Evolutionary conservation across 163 green algal genomes (phyloP).

Genomic region (Chlorella variabilis): DNA sequence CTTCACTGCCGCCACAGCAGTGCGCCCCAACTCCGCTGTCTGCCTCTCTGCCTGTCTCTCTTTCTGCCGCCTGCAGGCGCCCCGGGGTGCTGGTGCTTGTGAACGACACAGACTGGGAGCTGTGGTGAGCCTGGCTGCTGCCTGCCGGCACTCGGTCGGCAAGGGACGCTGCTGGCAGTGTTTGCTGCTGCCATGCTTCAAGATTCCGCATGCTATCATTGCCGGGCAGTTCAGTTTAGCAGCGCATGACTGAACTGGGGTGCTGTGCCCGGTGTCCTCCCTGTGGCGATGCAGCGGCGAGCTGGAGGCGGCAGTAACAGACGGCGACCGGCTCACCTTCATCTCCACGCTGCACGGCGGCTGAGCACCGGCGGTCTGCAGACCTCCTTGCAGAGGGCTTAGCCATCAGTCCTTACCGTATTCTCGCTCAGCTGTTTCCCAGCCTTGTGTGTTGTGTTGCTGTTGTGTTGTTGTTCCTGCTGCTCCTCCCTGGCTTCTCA

Average conservation of each 20-base stretch:
- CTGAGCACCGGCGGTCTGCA: slow-evolving; percentile 39
- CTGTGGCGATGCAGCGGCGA: slow-evolving; percentile 76
- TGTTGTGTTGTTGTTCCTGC: not conserved
- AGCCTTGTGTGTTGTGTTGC: not conserved
- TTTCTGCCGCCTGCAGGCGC: slow-evolving; percentile 61
- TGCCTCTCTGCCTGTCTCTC: too few species aligned
- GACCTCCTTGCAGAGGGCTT: not conserved
- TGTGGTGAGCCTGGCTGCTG: slow-evolving; percentile 80
- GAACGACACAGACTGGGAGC: slow-evolving; percentile 96
- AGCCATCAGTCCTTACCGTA: too few species aligned
- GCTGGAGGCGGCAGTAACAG: slow-evolving; percentile 61
- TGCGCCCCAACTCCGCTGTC: too few species aligned
- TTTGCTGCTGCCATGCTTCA: not conserved
- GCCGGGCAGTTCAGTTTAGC: too few species aligned
- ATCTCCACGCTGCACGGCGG: slow-evolving; percentile 90
- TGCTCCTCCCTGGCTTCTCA: too few species aligned
- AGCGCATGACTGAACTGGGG: too few species aligned
- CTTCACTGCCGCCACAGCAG: too few species aligned
- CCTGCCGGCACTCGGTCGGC: too few species aligned
- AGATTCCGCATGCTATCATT: too few species aligned
- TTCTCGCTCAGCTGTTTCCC: not conserved
- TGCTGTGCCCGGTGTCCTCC: not conserved
- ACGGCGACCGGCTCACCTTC: slow-evolving; percentile 77
- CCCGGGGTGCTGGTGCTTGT: slow-evolving; percentile 95
- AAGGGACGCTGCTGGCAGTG: not conserved